phyloP scores from a whole-genome alignment of 225 moss, liverwort and hornwort species.

The Physcomitrium patens region DNA sequence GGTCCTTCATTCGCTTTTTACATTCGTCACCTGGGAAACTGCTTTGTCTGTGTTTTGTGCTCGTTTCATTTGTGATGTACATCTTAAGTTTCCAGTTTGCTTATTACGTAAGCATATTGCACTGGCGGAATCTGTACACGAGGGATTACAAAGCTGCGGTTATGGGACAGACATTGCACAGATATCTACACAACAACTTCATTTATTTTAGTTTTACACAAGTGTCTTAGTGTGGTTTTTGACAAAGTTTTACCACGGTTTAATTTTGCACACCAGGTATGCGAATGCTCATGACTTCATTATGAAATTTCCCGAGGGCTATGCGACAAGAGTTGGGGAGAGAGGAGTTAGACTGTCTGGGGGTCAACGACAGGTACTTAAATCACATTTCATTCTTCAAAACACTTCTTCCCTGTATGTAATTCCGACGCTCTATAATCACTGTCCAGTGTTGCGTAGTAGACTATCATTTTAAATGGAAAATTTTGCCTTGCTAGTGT shows the following conservation, averaged over 20 bases:
- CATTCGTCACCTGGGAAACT: background rate
- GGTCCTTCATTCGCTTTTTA: background rate
- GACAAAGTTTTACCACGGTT: too few relatives aligned
- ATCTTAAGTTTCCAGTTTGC: background rate
- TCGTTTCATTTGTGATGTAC: background rate
- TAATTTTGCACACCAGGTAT: slow-evolving; percentile 40
- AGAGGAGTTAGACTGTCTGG: slow-evolving; percentile 96
- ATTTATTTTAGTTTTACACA: background rate
- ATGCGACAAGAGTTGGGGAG: slow-evolving; percentile 97
- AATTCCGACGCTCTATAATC: too few relatives aligned
- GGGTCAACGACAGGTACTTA: slow-evolving; percentile 82
- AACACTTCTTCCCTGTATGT: too few relatives aligned
- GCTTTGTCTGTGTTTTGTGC: background rate
- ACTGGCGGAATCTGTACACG: background rate
- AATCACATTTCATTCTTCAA: background rate
- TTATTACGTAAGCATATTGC: background rate
- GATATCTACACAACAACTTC: background rate
- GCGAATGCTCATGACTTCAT: slow-evolving; percentile 99
- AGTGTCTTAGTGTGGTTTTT: background rate
- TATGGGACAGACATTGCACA: background rate
- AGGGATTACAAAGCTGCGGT: background rate
- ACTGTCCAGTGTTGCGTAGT: too few relatives aligned
- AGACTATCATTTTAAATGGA: too few relatives aligned
- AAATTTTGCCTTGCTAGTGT: too few relatives aligned
- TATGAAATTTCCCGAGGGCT: slow-evolving; percentile 92